phyloP scores from a whole-genome alignment of 73 alveolate species.

The Loxodes magnus region DNA sequence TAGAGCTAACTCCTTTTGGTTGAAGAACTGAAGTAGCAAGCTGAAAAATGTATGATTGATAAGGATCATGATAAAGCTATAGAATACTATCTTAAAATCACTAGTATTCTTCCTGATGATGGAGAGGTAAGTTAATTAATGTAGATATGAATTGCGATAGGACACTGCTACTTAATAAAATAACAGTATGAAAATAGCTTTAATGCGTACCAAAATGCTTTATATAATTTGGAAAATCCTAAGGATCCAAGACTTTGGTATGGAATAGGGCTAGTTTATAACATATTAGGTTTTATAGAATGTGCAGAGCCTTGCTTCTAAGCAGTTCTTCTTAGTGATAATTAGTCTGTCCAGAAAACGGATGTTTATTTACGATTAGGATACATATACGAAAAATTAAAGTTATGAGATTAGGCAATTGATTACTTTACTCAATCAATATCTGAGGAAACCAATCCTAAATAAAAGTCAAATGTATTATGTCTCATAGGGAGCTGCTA shows the following conservation, averaged over 20 bases:
- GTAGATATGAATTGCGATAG: conserved; percentile 63
- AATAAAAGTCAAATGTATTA: conserved; percentile 34
- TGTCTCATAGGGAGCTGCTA: conserved; percentile 35
- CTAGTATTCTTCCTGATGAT: no score
- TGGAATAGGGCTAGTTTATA: conserved; percentile 60
- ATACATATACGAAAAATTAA: conserved; percentile 23
- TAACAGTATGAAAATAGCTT: conserved; percentile 51
- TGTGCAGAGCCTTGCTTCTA: conserved; percentile 4
- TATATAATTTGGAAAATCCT: conserved; percentile 39
- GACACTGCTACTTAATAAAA: conserved; percentile 51
- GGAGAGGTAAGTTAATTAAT: no score
- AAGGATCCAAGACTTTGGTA: conserved; percentile 65
- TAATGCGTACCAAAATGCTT: conserved; percentile 56
- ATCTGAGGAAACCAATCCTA: conserved; percentile 27
- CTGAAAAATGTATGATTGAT: no score
- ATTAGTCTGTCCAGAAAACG: conserved; percentile 24
- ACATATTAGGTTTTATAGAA: conserved; percentile 33
- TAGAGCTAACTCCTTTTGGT: no score
- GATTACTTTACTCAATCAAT: conserved; percentile 41
- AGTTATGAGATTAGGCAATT: conserved; percentile 26
- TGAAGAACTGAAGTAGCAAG: no score
- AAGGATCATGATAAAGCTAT: no score
- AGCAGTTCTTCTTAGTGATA: neutral
- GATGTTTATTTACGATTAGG: conserved; percentile 43
- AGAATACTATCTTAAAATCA: no score